These are phyloP conservation scores for Kregervanrija pseudodelftensis DNA, from an alignment of 805 yeast genomes.

Conservation along the genomic window DNA sequence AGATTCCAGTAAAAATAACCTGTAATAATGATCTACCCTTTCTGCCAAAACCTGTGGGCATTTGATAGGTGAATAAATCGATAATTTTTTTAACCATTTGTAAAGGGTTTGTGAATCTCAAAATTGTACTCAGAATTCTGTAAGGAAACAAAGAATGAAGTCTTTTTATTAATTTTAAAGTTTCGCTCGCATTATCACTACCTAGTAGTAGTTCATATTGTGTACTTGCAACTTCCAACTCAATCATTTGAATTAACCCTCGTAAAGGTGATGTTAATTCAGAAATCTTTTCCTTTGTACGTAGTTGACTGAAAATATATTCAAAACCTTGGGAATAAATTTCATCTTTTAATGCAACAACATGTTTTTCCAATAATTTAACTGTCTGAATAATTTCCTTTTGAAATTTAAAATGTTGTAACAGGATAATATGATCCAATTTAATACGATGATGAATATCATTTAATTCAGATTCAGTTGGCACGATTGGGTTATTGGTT, in stretches of 20 bases:
- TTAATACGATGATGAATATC: conserved; percentile 56
- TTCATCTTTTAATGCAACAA: conserved; percentile 35
- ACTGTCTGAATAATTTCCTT: conserved; percentile 35
- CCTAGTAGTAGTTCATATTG: conserved; percentile 75
- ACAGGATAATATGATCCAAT: conserved; percentile 50
- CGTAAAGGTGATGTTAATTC: conserved; percentile 61
- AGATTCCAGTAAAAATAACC: conserved; percentile 60
- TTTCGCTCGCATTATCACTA: conserved; percentile 72
- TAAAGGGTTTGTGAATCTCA: conserved; percentile 83
- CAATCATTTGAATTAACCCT: conserved; percentile 73
- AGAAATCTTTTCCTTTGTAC: conserved; percentile 33
- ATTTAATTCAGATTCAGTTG: conserved; percentile 35
- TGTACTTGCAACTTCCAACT: conserved; percentile 78
- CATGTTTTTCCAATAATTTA: conserved; percentile 25
- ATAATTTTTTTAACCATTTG: conserved; percentile 71
- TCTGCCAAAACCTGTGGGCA: conserved; percentile 42
- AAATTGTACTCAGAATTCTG: conserved; percentile 61
- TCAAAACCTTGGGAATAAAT: conserved; percentile 41
- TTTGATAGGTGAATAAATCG: conserved; percentile 77
- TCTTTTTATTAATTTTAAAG: conserved; percentile 61
- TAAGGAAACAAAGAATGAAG: conserved; percentile 81
- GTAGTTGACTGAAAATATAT: conserved; percentile 59
- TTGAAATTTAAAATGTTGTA: conserved; percentile 67
- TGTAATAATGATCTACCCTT: conserved; percentile 55
- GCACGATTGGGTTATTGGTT: conserved; percentile 30